These are phyloP conservation scores for Coemansia sp. DNA, from an alignment of 371 early-diverging fungal genomes.

Conservation along the genomic window DNA sequence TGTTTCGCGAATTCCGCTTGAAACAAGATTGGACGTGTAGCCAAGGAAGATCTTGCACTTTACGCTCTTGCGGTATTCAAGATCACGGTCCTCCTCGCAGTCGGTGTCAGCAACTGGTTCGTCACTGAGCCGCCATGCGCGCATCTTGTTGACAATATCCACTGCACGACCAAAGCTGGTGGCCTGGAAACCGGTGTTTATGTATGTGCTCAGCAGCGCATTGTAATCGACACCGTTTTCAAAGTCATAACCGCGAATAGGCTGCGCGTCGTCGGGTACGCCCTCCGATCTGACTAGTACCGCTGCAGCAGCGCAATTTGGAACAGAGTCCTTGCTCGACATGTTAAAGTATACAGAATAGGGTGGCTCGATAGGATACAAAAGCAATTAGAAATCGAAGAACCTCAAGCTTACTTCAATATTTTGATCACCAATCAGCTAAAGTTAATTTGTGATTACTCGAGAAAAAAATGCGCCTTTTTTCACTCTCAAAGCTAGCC, in stretches of 20 bases:
- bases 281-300: conserved; percentile 70
- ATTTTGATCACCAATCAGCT: neutral
- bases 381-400: neutral
- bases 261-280: conserved; percentile 65
- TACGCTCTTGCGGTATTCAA: conserved; percentile 60
- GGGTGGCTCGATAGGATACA: neutral
- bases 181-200: conserved; percentile 90
- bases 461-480: neutral
- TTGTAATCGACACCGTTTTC: conserved; percentile 70
- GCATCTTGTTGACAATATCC: conserved; percentile 86
- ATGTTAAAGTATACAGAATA: neutral
- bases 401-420: neutral
- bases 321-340: conserved; percentile 8
- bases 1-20: conserved; percentile 95
- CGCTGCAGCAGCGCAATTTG: conserved; percentile 57
- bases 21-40: conserved; percentile 97
- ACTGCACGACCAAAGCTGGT: conserved; percentile 85
- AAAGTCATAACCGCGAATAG: conserved; percentile 86
- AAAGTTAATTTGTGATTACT: neutral
- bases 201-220: conserved; percentile 68
- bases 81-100: conserved; percentile 65
- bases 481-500: neutral
- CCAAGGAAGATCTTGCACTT: conserved; percentile 97
- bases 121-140: conserved; percentile 82
- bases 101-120: conserved; percentile 72